Base-by-base conservation (phyloP, 164 flowering plant species). In the Annona cherimola region DNA sequence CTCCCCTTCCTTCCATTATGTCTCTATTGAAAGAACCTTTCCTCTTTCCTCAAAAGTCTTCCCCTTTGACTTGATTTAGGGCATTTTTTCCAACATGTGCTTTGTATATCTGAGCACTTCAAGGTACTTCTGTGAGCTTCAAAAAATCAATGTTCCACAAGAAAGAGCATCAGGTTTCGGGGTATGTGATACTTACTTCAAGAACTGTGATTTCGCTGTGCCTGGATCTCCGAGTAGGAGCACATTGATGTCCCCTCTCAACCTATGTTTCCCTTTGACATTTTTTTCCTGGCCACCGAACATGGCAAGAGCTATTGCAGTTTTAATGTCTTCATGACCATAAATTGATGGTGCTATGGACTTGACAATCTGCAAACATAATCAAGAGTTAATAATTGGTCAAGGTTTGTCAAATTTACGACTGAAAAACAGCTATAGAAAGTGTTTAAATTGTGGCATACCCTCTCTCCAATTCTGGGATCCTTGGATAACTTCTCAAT, bases 281-380 rank as follows among this genome's bases (percentile, higher is more conserved):
- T 91, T 93, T 79, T 95, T 95, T 77, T 90, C 99, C 77, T 95
- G 99, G 63, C 99, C 99, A 61, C 99, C 99, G 83, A 95, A 95
- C 98, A 95, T 95, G 41, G 99, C 97, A 76, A 95, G 91, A 68
- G 99, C 93, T 72, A 95, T 78, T 43, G 98, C 99, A 70, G 96
- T 95, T 85, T 95, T 95, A 66, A 95, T 95, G 82, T 95, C 98
- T 74, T 95, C 97, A 40, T 95, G 98, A 63, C 99, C 99, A 82
- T 95, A 95, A 59, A 95, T 95, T 63, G 99, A 95, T 64, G 98
- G 99, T 3, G 99, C 99, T 69, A 95, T 91, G 20, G 99, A 95
- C 84, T 95, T 95, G 70, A 89, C 18, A 69, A 95, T 93, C 99
- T 95, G 87, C 67, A 71, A 67, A 42, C 61, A 59, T 2, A 72